Conservation (phyloP, 129 eudicot genomes). For the Flaveria sonorensis region DNA sequence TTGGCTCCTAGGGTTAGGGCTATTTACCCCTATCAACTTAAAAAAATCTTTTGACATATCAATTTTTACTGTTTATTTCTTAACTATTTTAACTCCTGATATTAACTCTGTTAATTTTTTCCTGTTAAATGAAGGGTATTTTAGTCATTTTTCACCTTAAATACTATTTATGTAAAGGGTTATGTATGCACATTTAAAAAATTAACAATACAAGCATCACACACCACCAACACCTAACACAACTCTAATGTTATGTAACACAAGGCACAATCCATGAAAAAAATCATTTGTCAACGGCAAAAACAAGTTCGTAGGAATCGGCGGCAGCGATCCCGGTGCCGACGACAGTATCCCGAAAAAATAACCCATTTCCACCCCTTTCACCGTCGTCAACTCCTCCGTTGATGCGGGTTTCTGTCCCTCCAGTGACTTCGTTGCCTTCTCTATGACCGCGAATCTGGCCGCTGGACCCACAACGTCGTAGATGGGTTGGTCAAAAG, state of each 20-base stretch:
- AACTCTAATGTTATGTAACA: constrained; percentile 40
- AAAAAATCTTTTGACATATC: no score
- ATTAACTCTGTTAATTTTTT: no score
- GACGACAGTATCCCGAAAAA: constrained; percentile 79
- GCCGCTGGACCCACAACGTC: constrained; percentile 70
- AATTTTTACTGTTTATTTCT: no score
- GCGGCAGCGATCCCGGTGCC: constrained; percentile 64
- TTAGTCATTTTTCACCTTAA: no score
- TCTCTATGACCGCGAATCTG: constrained; percentile 62
- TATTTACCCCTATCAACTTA: no score
- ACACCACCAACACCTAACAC: no score
- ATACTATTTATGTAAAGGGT: no score
- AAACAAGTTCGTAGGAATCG: constrained; percentile 64
- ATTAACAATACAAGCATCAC: no score
- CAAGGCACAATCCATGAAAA: constrained; percentile 71
- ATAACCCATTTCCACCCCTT: constrained; percentile 47
- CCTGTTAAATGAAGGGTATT: no score
- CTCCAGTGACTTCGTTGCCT: constrained; percentile 51
- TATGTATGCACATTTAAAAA: no score
- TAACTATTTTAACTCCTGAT: no score
- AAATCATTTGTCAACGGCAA: constrained; percentile 56
- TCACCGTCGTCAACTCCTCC: constrained; percentile 33
- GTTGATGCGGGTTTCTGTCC: constrained; percentile 27
- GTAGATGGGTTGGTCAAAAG: constrained; percentile 70
- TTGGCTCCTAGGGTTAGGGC: no score